A percentile compares a stretch with the other conserved stretches of the same genome.
Conservation (phyloP, 2,329 filamentous ascomycete genomes). For the Colletotrichum destructivum region DNA sequence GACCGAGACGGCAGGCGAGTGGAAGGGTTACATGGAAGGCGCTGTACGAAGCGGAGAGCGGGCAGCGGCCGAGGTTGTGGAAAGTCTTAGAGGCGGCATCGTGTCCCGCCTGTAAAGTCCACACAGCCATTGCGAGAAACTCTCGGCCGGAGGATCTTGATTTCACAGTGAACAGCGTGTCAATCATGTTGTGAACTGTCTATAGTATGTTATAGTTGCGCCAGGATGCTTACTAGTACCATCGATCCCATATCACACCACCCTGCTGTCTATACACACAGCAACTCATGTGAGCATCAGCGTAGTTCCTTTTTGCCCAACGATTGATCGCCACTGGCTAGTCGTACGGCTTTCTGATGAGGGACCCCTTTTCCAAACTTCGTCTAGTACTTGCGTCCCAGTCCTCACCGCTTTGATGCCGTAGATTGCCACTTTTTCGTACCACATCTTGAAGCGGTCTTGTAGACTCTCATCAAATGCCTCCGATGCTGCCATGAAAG, state of each 20-base stretch:
- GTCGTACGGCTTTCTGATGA: constrained; percentile 17
- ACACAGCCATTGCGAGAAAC: too few species aligned
- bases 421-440: constrained; percentile 42
- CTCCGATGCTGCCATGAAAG: constrained; percentile 46
- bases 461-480: constrained; percentile 44
- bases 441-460: constrained; percentile 45
- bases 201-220: too few species aligned
- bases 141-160: too few species aligned
- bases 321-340: constrained; percentile 30
- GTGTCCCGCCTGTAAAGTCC: constrained; percentile 27
- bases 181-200: too few species aligned
- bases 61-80: constrained; percentile 62
- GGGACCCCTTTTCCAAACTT: constrained; percentile 44
- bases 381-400: constrained; percentile 43
- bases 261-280: too few species aligned
- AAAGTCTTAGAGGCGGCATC: neutral
- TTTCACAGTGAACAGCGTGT: too few species aligned
- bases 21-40: constrained; percentile 74
- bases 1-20: constrained; percentile 66
- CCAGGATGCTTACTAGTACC: too few species aligned
- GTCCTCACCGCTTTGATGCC: constrained; percentile 46
- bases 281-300: constrained; percentile 18
- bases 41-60: constrained; percentile 65
- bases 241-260: too few species aligned
- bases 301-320: neutral